Conservation (phyloP, 768 basidiomycete genomes). For the Polyporus arcularius region DNA sequence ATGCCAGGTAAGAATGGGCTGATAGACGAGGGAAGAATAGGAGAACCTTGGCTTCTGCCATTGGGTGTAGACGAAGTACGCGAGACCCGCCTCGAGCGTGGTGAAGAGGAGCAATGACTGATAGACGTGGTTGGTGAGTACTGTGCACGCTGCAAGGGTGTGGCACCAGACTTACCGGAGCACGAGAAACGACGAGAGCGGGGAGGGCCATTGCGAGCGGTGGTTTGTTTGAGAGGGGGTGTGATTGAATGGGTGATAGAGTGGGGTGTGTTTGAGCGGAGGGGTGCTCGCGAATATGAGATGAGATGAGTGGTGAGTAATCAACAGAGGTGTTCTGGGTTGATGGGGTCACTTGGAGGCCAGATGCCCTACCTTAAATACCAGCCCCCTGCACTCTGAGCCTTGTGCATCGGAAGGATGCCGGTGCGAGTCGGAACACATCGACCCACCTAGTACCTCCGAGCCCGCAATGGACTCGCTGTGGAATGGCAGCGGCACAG, state of each 20-base stretch:
- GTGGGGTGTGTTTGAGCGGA: constrained; percentile 4
- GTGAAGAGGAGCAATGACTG: constrained; percentile 29
- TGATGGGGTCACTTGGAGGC: constrained; percentile 13
- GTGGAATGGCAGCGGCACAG: background rate
- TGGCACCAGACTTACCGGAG: constrained; percentile 18
- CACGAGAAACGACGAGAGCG: constrained; percentile 21
- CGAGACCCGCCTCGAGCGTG: constrained; percentile 24
- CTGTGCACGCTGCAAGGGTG: no score
- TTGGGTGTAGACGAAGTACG: constrained; percentile 25
- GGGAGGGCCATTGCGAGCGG: constrained; percentile 13
- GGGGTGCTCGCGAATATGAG: background rate
- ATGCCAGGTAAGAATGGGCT: background rate
- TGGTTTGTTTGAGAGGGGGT: background rate
- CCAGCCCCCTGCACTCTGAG: background rate
- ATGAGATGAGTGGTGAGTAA: background rate
- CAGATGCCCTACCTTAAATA: constrained; percentile 17
- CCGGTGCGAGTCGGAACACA: constrained; percentile 21
- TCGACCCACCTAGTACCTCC: constrained; percentile 19
- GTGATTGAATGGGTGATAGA: background rate
- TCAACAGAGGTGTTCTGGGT: constrained; percentile 17
- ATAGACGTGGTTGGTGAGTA: background rate
- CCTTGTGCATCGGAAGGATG: background rate
- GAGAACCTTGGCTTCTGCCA: constrained; percentile 27
- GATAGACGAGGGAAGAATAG: background rate
- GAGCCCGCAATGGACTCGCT: constrained; percentile 14